A percentile compares a stretch with the other conserved stretches of the same genome.
Conservation (phyloP, 2,329 filamentous ascomycete genomes). For the Aspergillus brunneoviolaceus region DNA sequence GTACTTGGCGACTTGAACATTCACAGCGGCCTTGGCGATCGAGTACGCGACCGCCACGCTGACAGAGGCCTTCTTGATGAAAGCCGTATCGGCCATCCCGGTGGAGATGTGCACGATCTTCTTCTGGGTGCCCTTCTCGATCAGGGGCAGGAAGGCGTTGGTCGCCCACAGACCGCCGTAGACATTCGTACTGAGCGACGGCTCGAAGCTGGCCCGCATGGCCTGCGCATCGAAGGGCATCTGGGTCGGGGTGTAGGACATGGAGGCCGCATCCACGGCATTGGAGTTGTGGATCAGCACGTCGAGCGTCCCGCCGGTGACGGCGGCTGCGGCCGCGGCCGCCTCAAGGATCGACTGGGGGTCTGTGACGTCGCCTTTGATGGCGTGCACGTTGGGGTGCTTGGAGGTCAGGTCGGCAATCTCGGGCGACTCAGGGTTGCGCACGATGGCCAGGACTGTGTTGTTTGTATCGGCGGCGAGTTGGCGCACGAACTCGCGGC, state of each 20-base stretch:
- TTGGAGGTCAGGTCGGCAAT: slow-evolving; percentile 2
- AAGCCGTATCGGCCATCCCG: slow-evolving; percentile 34
- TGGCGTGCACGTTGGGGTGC: slow-evolving; percentile 9
- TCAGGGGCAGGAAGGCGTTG: slow-evolving; percentile 44
- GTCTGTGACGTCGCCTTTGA: slow-evolving; percentile 32
- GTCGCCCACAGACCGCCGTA: slow-evolving; percentile 19
- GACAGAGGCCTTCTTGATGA: slow-evolving; percentile 24
- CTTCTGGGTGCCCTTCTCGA: slow-evolving; percentile 41
- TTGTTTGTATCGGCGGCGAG: slow-evolving; percentile 32
- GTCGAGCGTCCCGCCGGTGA: slow-evolving; percentile 42
- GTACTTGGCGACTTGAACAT: slow-evolving; percentile 45
- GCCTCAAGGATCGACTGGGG: slow-evolving; percentile 37
- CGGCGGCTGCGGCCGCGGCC: slow-evolving; percentile 29
- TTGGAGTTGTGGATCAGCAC: slow-evolving; percentile 45
- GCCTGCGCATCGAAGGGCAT: slow-evolving; percentile 17
- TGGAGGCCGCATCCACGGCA: slow-evolving; percentile 20
- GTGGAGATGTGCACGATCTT: slow-evolving; percentile 45
- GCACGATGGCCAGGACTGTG: slow-evolving; percentile 43
- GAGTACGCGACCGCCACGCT: slow-evolving; percentile 34
- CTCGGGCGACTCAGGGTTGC: slow-evolving; percentile 30
- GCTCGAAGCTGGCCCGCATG: slow-evolving; percentile 20
- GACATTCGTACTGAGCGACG: slow-evolving; percentile 15
- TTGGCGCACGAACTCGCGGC: slow-evolving; percentile 31
- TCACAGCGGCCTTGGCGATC: slow-evolving; percentile 43
- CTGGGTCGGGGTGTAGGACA: slow-evolving; percentile 19